A percentile compares a stretch with the other conserved stretches of the same genome.
phyloP scores from a whole-genome alignment of 495 filamentous ascomycete genomes.

The Penicillium subrubescens region DNA sequence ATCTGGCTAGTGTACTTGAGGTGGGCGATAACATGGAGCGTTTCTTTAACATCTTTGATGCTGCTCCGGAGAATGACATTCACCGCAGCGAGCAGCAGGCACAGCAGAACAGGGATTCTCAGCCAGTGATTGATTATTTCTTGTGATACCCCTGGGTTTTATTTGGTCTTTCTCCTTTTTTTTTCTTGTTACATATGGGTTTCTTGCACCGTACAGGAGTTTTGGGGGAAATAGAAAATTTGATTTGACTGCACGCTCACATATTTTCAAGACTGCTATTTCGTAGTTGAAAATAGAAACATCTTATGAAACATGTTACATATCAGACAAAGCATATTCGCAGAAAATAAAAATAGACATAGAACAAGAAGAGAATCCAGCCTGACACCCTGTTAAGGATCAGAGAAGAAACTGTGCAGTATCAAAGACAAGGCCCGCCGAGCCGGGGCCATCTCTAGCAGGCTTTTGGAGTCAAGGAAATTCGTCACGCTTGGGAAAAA shows the following conservation, averaged over 20 bases:
- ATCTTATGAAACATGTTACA: slow-evolving; percentile 11
- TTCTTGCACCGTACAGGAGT: slow-evolving; percentile 35
- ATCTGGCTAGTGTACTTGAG: slow-evolving; percentile 94
- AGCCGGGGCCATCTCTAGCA: slow-evolving; percentile 22
- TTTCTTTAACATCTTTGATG: slow-evolving; percentile 96
- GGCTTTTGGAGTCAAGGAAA: slow-evolving; percentile 34
- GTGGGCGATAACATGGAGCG: slow-evolving; percentile 89
- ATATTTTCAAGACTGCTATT: slow-evolving; percentile 14
- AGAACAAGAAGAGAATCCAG: slow-evolving; percentile 16
- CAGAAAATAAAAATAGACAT: slow-evolving; percentile 10
- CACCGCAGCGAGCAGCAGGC: slow-evolving; percentile 73
- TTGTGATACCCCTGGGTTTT: slow-evolving; percentile 57
- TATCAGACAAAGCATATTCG: slow-evolving; percentile 2
- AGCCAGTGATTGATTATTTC: slow-evolving; percentile 74
- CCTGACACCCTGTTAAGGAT: slow-evolving; percentile 21
- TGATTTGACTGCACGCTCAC: slow-evolving; percentile 29
- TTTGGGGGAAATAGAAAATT: slow-evolving; percentile 28
- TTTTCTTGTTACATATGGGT: slow-evolving; percentile 18
- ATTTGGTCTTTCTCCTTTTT: slow-evolving; percentile 12
- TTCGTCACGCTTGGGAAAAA: slow-evolving; percentile 37
- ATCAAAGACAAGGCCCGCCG: slow-evolving; percentile 11
- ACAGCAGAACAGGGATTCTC: slow-evolving; percentile 59
- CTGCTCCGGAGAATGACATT: slow-evolving; percentile 91
- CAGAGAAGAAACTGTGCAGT: slow-evolving; percentile 21
- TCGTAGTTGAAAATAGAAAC: slow-evolving; percentile 23